A percentile compares a stretch with the other conserved stretches of the same genome.
phyloP scores from a whole-genome alignment of 2,329 filamentous ascomycete species.

The Diaporthe eres region DNA sequence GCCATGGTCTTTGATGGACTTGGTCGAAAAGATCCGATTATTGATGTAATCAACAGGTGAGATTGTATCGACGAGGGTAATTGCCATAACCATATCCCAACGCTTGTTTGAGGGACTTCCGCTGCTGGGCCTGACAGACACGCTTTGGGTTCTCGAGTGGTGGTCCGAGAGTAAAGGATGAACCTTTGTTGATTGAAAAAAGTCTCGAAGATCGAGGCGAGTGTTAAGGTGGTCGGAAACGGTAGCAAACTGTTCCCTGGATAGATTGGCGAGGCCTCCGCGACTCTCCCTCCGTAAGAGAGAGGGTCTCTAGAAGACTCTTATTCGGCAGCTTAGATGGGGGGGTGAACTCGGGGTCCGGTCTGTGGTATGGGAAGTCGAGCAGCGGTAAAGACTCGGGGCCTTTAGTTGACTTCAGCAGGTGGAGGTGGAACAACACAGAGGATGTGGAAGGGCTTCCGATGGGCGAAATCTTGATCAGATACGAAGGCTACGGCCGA shows the following conservation, averaged over 20 bases:
- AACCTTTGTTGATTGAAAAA: constrained; percentile 34
- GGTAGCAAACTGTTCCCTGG: constrained; percentile 92
- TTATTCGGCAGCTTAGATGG: constrained; percentile 99
- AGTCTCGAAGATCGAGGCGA: constrained; percentile 48
- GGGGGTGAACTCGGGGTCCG: constrained; percentile 68
- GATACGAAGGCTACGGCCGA: constrained; percentile 73
- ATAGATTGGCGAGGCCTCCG: constrained; percentile 95
- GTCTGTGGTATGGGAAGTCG: constrained; percentile 61
- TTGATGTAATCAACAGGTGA: constrained; percentile 65
- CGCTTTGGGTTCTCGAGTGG: constrained; percentile 26
- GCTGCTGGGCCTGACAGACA: constrained; percentile 44
- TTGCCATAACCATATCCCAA: constrained; percentile 77
- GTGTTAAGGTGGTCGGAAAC: constrained; percentile 96
- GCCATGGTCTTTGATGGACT: constrained; percentile 48
- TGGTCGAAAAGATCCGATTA: constrained; percentile 65
- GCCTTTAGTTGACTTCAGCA: constrained; percentile 63
- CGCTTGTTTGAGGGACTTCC: constrained; percentile 46
- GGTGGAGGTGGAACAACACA: constrained; percentile 74
- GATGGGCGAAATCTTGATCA: constrained; percentile 79
- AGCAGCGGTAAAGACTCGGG: constrained; percentile 64
- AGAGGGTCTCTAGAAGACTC: constrained; percentile 98
- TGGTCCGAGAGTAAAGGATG: constrained; percentile 2
- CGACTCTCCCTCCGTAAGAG: constrained; percentile 99
- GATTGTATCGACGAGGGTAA: constrained; percentile 69
- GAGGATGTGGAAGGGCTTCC: constrained; percentile 76